Evolutionary conservation across 805 yeast genomes (phyloP).

Genomic region (Candida wancherniae): DNA sequence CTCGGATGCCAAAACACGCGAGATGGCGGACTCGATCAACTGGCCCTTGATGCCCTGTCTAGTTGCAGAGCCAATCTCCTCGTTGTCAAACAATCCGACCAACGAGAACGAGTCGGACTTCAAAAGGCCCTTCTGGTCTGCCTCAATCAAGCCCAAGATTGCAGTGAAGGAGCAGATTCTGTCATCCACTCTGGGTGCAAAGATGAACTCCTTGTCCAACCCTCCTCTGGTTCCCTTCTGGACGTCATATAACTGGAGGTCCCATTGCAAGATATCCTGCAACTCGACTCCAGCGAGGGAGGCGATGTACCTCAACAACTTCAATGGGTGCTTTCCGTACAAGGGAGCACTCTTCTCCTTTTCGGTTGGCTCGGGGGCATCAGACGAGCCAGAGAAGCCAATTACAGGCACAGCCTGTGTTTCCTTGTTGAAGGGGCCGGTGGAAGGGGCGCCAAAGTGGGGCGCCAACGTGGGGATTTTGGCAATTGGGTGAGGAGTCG

Average conservation of each 20-base stretch:
- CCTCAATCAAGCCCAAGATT: slow-evolving; percentile 49
- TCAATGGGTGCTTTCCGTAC: slow-evolving; percentile 62
- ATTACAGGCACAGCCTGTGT: slow-evolving; percentile 75
- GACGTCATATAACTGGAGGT: slow-evolving; percentile 74
- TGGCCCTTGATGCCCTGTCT: slow-evolving; percentile 84
- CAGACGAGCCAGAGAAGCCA: slow-evolving; percentile 46
- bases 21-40: slow-evolving; percentile 57
- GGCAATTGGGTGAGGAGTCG: slow-evolving; percentile 68
- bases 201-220: slow-evolving; percentile 66
- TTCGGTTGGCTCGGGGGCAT: slow-evolving; percentile 45
- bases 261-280: slow-evolving; percentile 61
- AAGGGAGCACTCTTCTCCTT: slow-evolving; percentile 62
- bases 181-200: slow-evolving; percentile 82
- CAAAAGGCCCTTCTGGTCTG: slow-evolving; percentile 21
- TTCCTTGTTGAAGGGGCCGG: slow-evolving; percentile 71
- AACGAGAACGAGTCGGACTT: slow-evolving; percentile 42
- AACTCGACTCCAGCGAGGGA: slow-evolving; percentile 54
- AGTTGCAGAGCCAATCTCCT: slow-evolving; percentile 77
- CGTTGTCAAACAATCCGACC: slow-evolving; percentile 71
- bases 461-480: slow-evolving; percentile 83
- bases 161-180: slow-evolving; percentile 78
- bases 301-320: slow-evolving; percentile 65
- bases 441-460: slow-evolving; percentile 70
- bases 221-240: slow-evolving; percentile 81
- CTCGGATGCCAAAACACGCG: slow-evolving; percentile 44